These are phyloP conservation scores for Lentinula sp. DNA, from an alignment of 768 basidiomycete genomes.

Conservation along the genomic window DNA sequence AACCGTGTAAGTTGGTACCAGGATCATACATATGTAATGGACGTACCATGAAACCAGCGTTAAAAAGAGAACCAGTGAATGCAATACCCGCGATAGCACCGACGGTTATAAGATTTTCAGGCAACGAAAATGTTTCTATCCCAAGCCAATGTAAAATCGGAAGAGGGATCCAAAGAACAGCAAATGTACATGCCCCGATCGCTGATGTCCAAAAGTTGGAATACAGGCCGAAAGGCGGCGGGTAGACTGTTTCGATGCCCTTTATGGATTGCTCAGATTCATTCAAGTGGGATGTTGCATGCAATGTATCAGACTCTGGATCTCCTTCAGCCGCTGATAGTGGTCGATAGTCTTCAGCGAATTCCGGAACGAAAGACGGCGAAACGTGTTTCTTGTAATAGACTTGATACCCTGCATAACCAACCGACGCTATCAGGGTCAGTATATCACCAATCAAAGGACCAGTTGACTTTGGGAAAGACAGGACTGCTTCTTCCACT, in stretches of 20 bases:
- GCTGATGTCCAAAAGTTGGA: conserved; percentile 75
- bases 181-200: conserved; percentile 75
- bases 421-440: conserved; percentile 65
- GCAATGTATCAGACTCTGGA: not conserved
- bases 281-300: conserved; percentile 10
- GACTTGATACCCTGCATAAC: conserved; percentile 78
- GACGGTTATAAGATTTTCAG: conserved; percentile 39
- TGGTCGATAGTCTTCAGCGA: conserved; percentile 37
- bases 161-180: conserved; percentile 73
- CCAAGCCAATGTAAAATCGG: conserved; percentile 65
- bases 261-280: conserved; percentile 6
- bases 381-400: conserved; percentile 78
- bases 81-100: conserved; percentile 64
- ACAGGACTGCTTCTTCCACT: conserved; percentile 1
- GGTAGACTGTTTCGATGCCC: conserved; percentile 31
- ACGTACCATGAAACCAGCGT: conserved; percentile 78
- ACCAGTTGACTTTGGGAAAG: conserved; percentile 30
- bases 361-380: conserved; percentile 58
- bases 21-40: too few species aligned
- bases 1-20: too few species aligned
- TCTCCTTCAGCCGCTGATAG: conserved; percentile 33
- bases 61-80: conserved; percentile 69
- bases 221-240: conserved; percentile 79
- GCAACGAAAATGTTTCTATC: conserved; percentile 63
- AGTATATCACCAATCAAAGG: conserved; percentile 71